A percentile compares a stretch with the other conserved stretches of the same genome.
These are phyloP conservation scores for Apiospora sp. DNA, from an alignment of 2,329 filamentous ascomycete species.

Conservation along the genomic window DNA sequence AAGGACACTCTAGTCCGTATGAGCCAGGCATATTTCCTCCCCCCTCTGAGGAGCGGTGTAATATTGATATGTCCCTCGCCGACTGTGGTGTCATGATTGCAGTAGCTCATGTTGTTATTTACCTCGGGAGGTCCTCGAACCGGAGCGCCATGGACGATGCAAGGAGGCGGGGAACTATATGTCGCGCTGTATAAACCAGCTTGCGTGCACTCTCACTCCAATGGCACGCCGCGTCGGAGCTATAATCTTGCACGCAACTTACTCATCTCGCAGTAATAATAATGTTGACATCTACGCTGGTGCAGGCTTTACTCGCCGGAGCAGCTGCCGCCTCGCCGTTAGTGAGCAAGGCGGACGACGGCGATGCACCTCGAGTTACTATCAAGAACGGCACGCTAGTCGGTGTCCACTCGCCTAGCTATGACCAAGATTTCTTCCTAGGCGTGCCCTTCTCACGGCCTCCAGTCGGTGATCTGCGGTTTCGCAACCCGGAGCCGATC, in stretches of 20 bases:
- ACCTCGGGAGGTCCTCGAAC: background rate
- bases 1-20: too few species aligned
- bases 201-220: background rate
- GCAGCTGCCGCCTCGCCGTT: background rate
- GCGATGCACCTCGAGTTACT: background rate
- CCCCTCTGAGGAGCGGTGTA: background rate
- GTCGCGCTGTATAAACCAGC: background rate
- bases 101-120: background rate
- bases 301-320: background rate
- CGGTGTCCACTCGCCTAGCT: constrained; percentile 31
- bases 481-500: constrained; percentile 54
- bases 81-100: background rate
- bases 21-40: background rate
- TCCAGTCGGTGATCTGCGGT: constrained; percentile 48
- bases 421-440: constrained; percentile 55
- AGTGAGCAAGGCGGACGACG: background rate
- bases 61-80: background rate
- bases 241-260: background rate
- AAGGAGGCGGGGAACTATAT: background rate
- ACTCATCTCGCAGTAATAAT: background rate
- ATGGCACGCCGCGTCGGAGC: background rate
- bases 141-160: background rate
- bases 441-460: constrained; percentile 61
- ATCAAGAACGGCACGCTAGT: background rate
- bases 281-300: background rate